Percentiles rank a stretch among this genome's conserved stretches.
Conservation (phyloP, 176 grass and related monocot species). For the Musa schizocarpa region DNA sequence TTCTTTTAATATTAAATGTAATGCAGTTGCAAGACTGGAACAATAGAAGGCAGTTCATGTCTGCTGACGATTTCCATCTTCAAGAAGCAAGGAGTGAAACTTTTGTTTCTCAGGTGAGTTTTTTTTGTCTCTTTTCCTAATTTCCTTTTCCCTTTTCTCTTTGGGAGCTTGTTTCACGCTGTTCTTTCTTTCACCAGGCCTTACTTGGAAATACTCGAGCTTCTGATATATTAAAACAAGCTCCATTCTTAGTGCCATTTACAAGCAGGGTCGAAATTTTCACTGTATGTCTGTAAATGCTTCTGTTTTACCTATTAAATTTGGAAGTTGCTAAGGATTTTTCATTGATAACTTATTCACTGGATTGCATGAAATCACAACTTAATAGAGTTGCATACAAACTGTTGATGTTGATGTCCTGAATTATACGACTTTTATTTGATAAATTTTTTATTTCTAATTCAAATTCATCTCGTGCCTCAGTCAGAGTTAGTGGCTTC, state of each 20-base stretch:
- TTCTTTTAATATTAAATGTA: neutral
- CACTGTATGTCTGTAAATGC: conserved; percentile 46
- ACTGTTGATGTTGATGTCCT: too few relatives aligned
- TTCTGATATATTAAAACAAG: conserved; percentile 80
- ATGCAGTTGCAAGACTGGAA: conserved; percentile 98
- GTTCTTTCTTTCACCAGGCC: conserved; percentile 28
- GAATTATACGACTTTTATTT: too few relatives aligned
- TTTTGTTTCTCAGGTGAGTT: conserved; percentile 86
- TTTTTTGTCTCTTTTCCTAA: neutral
- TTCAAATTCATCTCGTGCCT: conserved; percentile 14
- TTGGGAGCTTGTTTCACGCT: neutral
- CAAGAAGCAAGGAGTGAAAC: conserved; percentile 93
- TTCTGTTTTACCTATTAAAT: neutral
- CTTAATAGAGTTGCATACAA: too few relatives aligned
- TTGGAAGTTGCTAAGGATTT: neutral
- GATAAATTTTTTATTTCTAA: neutral
- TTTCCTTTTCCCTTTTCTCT: conserved; percentile 1
- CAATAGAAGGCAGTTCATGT: conserved; percentile 70
- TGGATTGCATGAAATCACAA: too few relatives aligned
- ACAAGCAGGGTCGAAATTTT: conserved; percentile 93
- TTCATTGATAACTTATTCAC: neutral
- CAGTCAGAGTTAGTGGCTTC: conserved; percentile 67
- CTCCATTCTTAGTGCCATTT: conserved; percentile 92
- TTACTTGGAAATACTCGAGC: conserved; percentile 87
- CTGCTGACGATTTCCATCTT: conserved; percentile 76